Evolutionary conservation across 2,329 filamentous ascomycete species (phyloP), one percentile per base, ranked within the genome.

Genomic region (Aureobasidium sp.): DNA sequence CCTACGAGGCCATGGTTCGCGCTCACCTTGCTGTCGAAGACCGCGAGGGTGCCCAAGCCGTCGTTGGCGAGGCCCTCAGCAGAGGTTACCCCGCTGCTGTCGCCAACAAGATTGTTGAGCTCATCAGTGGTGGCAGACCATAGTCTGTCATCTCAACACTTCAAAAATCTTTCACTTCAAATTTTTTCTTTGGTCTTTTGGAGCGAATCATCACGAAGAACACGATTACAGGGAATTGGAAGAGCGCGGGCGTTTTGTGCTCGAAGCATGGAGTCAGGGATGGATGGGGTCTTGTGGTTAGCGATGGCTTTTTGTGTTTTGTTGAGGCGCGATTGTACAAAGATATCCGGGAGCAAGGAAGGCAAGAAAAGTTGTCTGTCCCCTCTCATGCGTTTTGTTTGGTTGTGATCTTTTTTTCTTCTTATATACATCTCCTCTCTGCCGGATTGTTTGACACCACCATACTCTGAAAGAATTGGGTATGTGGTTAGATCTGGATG

Each of bases 1-100:
- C 94, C 5, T 99, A 99, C 74, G 94, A 99, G 78, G 92, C 93
- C 44, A 99, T 99, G 94, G 96, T 92, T 5, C 84, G 94, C 49
- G 94, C 94, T 0, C 97, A 88, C 76, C 84, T 99, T 61, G 86
- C 91, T 12, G 88, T 88, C 3, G 90, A 95, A 72, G 86, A 95
- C 72, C 87, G 90, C 37, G 82, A 86, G 53, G 82, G 84, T 63
- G 94, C 94, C 42, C 86, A 91, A 77, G 77, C 72, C 12, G 88
- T 96, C 15, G 92, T 96, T 27, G 83, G 88, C 61, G 94, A 99
- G 81, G 97, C 97, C 84, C 81, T 97, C 39, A 87, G 86, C 51
- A 85, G 94, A 62, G 92, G 92, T 42, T 99, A 97, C 72, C 94
- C 94, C 51, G 85, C 85, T 65, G 93, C 94, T 5, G 94, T 99